Evolutionary conservation across 2,329 filamentous ascomycete species (phyloP), one percentile per base, ranked within the genome.

Genomic region (Alternaria postmessia): DNA sequence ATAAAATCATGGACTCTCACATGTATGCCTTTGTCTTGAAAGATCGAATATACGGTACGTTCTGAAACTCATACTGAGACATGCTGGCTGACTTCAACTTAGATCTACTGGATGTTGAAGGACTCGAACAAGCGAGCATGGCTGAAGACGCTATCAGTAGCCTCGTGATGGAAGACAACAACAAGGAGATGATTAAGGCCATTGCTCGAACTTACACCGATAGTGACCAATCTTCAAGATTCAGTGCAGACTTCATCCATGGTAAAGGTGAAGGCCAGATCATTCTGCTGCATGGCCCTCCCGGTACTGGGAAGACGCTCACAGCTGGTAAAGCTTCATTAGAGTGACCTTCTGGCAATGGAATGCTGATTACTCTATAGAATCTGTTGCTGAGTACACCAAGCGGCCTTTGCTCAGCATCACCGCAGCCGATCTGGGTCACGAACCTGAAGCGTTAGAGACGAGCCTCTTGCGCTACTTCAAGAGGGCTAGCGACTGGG

Each of bases 301-400:
- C 32, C 32, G 32, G 32, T 16, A 34, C 32, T 6, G 32, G 32
- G 5, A 34, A 34, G 5, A 34, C 32, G 12, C 32, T 34, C 12
- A 34, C 32, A 0, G 32, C 32, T 34, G 32, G 32, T 34, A 34
- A 12, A 34, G 5, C 11, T 16, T 2, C 12, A 34, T 12, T 34
- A 0, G 1, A 2, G 0, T 34, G 2, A 34, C 28, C 28, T 7
- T 16, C 32, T 14, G 0, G 11, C 24, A 12, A 34, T 0, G 12
- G 0, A 34, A 34, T 34, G 5, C 32, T 34, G 14, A 34, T 16
- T 1, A 2, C 0, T 34, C 5, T 34, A 16, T 34, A 34, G 32
- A 34, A 34, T 34, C 32, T 1, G 32, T 34, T 34, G 32, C 32
- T 6, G 32, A 34, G 4, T 34, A 34, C 5, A 34, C 32, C 0